Conservation (phyloP, 75 land plant genomes). For the Pseudotsuga menziesii region DNA sequence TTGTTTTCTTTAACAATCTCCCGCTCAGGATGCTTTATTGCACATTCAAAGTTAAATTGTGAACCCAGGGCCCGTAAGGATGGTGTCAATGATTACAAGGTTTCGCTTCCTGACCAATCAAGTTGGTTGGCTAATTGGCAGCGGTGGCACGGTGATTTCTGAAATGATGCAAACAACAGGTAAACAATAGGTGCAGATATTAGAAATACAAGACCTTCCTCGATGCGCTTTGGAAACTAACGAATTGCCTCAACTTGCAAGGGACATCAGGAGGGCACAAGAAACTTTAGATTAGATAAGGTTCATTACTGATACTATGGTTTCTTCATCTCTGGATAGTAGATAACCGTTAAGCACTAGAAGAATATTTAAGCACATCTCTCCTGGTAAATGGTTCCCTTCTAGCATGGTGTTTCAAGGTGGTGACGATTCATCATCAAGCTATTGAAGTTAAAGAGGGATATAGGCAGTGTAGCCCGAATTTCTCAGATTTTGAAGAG, state of each 20-base stretch:
- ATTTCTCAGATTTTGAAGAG: too few relatives aligned
- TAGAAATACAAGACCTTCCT: too few relatives aligned
- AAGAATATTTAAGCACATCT: neutral
- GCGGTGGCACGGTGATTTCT: too few relatives aligned
- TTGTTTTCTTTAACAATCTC: conserved; percentile 53
- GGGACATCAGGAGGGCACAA: too few relatives aligned
- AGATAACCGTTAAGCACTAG: neutral
- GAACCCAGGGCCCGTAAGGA: conserved; percentile 16
- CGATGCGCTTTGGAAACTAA: too few relatives aligned
- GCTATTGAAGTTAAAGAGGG: too few relatives aligned
- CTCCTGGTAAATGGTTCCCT: neutral
- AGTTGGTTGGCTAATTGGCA: conserved; percentile 8
- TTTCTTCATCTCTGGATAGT: conserved; percentile 7
- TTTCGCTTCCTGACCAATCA: conserved; percentile 18
- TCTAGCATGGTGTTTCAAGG: neutral
- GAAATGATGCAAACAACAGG: conserved; percentile 10
- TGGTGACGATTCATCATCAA: too few relatives aligned
- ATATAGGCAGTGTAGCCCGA: too few relatives aligned
- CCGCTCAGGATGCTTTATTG: conserved; percentile 56
- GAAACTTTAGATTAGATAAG: too few relatives aligned
- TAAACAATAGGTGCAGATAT: too few relatives aligned
- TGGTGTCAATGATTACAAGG: conserved; percentile 15
- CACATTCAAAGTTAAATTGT: conserved; percentile 40
- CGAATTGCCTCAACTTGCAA: too few relatives aligned
- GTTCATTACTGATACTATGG: neutral